phyloP scores from a whole-genome alignment of 2,329 filamentous ascomycete genomes.

The Pseudodiploospora longispora region DNA sequence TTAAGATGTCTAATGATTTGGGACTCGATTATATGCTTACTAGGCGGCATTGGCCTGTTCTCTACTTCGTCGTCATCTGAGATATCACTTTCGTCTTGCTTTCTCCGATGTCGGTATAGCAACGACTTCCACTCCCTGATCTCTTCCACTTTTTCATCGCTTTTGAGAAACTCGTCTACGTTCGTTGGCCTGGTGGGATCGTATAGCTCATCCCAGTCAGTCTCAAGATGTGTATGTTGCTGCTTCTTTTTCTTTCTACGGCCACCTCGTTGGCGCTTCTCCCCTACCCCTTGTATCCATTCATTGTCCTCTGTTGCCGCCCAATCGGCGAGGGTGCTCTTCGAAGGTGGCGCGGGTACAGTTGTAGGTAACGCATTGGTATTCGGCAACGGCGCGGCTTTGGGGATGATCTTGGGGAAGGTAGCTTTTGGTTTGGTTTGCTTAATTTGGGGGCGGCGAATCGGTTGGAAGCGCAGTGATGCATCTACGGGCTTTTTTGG shows the following conservation, averaged over 20 bases:
- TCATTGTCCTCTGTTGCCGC: constrained; percentile 71
- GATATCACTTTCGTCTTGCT: constrained; percentile 31
- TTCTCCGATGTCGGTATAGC: constrained; percentile 60
- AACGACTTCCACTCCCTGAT: constrained; percentile 78
- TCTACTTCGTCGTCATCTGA: constrained; percentile 34
- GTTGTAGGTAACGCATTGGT: constrained; percentile 25
- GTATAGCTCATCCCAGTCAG: constrained; percentile 90
- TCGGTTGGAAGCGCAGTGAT: constrained; percentile 78
- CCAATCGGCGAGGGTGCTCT: constrained; percentile 75
- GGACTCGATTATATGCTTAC: constrained; percentile 18
- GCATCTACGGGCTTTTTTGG: constrained; percentile 53
- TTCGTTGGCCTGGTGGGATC: constrained; percentile 76
- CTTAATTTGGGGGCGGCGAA: constrained; percentile 63
- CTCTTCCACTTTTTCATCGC: constrained; percentile 74
- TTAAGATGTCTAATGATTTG: neutral
- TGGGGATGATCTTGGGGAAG: constrained; percentile 39
- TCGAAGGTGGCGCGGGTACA: constrained; percentile 38
- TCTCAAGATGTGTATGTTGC: constrained; percentile 47
- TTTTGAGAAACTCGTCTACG: constrained; percentile 75
- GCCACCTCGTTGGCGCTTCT: constrained; percentile 68
- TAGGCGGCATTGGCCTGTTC: constrained; percentile 19
- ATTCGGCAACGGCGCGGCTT: constrained; percentile 19
- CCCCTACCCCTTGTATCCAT: constrained; percentile 55
- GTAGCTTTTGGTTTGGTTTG: constrained; percentile 52
- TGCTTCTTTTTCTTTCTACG: constrained; percentile 69